These are phyloP conservation scores for Trichoderma virens DNA, from an alignment of 495 filamentous ascomycete genomes.

Conservation along the genomic window DNA sequence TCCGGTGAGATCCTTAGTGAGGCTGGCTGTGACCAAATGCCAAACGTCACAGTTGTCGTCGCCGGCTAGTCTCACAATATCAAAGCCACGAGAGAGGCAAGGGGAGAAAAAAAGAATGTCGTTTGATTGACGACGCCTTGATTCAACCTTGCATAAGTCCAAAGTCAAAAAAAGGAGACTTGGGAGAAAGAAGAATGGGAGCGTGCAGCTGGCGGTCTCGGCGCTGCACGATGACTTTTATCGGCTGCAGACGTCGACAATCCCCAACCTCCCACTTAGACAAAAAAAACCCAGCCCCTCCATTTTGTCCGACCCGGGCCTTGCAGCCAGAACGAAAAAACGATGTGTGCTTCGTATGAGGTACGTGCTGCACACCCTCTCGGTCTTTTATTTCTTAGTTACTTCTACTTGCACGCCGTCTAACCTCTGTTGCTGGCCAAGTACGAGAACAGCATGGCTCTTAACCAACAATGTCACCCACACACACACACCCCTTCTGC, in stretches of 20 bases:
- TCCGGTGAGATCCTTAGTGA: not conserved
- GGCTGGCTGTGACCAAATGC: too few species aligned
- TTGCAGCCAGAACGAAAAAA: too few species aligned
- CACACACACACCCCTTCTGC: not conserved
- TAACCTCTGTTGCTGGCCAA: too few species aligned
- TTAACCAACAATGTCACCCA: not conserved
- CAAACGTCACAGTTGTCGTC: too few species aligned
- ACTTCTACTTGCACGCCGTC: too few species aligned
- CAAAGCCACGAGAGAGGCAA: not conserved
- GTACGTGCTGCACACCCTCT: not conserved
- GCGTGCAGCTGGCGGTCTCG: constrained; percentile 3
- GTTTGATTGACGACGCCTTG: not conserved
- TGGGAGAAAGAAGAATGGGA: not conserved
- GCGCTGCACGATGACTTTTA: constrained; percentile 8
- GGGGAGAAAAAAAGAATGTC: not conserved
- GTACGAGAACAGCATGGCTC: too few species aligned
- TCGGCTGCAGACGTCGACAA: not conserved
- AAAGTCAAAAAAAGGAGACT: constrained; percentile 3
- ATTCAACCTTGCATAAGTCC: not conserved
- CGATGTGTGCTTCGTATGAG: not conserved
- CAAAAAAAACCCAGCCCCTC: constrained; percentile 4
- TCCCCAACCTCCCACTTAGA: constrained; percentile 12
- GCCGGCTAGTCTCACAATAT: too few species aligned
- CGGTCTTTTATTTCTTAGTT: too few species aligned
- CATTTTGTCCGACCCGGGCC: not conserved